These are phyloP conservation scores for Marsdenia floribunda DNA, from an alignment of 257 asterid genomes.

Conservation along the genomic window DNA sequence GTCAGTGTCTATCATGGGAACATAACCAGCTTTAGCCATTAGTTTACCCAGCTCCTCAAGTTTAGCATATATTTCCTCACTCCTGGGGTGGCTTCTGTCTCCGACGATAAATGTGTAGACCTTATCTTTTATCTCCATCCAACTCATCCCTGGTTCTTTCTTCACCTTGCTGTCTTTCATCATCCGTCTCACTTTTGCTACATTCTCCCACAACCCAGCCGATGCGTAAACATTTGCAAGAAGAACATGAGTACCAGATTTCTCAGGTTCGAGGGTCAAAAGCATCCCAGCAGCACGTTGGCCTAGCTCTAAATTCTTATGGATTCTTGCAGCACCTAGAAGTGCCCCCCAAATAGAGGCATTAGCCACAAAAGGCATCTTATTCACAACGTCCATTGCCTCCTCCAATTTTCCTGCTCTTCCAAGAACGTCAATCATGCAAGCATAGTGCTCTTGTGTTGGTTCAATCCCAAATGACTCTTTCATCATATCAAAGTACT, in stretches of 20 bases:
- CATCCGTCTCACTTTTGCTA: conserved; percentile 41
- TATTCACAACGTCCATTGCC: conserved; percentile 43
- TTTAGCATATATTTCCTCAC: conserved; percentile 54
- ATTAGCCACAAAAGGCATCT: conserved; percentile 70
- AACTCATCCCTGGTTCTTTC: conserved; percentile 88
- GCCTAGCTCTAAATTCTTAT: conserved; percentile 63
- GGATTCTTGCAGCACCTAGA: conserved; percentile 73
- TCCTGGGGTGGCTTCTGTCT: conserved; percentile 54
- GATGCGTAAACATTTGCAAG: conserved; percentile 73
- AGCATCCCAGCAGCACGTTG: conserved; percentile 57
- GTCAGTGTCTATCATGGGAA: conserved; percentile 56
- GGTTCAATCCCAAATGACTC: conserved; percentile 50
- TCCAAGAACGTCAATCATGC: conserved; percentile 82
- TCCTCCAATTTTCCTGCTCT: conserved; percentile 63
- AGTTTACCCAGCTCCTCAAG: conserved; percentile 52
- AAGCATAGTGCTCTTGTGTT: conserved; percentile 72
- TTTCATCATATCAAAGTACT: conserved; percentile 51
- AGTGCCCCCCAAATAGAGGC: conserved; percentile 71
- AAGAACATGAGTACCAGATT: conserved; percentile 67
- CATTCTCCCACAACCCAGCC: conserved; percentile 61
- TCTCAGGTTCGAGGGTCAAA: conserved; percentile 55
- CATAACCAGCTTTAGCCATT: conserved; percentile 67
- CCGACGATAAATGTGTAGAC: conserved; percentile 72
- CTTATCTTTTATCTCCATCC: conserved; percentile 69
- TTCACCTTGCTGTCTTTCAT: conserved; percentile 65